These are phyloP conservation scores for Diplosphaera chodatii DNA, from an alignment of 139 green algal genomes.

Conservation along the genomic window DNA sequence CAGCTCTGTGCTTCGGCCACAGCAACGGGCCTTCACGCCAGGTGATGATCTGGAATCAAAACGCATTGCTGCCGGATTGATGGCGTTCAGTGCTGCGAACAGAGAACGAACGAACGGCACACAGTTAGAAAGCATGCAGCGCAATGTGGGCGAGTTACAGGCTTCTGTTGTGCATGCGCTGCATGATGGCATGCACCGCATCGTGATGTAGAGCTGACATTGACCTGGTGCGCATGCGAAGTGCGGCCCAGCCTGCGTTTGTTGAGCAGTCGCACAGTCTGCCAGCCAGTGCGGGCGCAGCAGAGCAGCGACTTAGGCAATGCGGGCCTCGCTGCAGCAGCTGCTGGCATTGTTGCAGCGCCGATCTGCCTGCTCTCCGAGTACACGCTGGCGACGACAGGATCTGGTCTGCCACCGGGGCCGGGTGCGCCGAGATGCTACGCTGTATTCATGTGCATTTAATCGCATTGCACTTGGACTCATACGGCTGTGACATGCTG, in stretches of 20 bases:
- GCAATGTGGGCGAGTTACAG: too few species aligned
- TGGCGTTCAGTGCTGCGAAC: too few species aligned
- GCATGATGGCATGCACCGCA: too few species aligned
- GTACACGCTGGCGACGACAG: slow-evolving; percentile 63
- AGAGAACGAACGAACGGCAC: too few species aligned
- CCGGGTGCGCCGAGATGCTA: slow-evolving; percentile 2
- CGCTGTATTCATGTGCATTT: background rate
- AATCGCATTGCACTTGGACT: background rate
- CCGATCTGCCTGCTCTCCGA: slow-evolving; percentile 41
- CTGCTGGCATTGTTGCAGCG: slow-evolving; percentile 30
- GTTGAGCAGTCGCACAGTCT: background rate
- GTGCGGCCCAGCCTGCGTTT: background rate
- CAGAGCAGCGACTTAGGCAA: slow-evolving; percentile 10
- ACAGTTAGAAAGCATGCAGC: too few species aligned
- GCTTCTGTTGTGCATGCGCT: too few species aligned
- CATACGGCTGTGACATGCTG: too few species aligned
- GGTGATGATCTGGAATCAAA: too few species aligned
- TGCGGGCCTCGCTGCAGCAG: slow-evolving; percentile 16
- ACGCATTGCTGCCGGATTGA: too few species aligned
- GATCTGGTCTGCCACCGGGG: slow-evolving; percentile 52
- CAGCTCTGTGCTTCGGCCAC: too few species aligned
- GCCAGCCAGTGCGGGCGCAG: background rate
- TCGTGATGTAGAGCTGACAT: too few species aligned
- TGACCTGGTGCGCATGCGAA: background rate
- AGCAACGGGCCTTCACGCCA: too few species aligned